Base-by-base conservation (phyloP, 352 stramenopile genomes). In the Phytopythium mirpurense region DNA sequence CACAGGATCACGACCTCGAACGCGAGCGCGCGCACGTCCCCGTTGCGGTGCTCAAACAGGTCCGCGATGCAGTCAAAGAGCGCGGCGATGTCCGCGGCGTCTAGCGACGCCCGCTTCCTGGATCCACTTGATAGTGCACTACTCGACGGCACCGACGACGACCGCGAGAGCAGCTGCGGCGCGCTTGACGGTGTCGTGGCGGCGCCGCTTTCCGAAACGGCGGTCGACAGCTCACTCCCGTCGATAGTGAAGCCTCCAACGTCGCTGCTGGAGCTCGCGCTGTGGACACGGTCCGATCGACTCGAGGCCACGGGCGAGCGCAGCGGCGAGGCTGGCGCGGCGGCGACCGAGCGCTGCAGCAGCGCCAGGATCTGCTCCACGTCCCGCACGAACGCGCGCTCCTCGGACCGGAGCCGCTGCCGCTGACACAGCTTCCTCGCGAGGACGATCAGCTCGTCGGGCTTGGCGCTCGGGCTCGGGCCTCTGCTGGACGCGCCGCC, bases 1-100 rank as follows among this genome's bases (percentile, higher is more conserved):
- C 82, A 88, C 1, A 91, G 55, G 40, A 86, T 77, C 27, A 88
- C 62, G 26, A 91, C 72, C 54, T 91, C 78, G 57, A 90, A 93
- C 15, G 76, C 80, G 29, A 93, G 32, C n/a, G 67, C 63, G 24
- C 84, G 76, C 12, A 91, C 75, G 10, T 87, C 76, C 2, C 63
- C 51, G 44, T 92, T 88, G 7, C 82, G 71, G 50, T 92, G 83
- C 19, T 70, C 63, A 52, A 93, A 87, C 35, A 95, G 56, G 21
- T 86, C 67, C 1, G 68, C 67, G 56, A 93, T 86, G 50, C 78
- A 86, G 45, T 87, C 64, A 18, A 90, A 54, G 18, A 90, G 59
- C n/a, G 78, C 59, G 44, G 80, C 68, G n/a, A 87, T 69, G 50
- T 86, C 74, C 23, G 59, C 26, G 8, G 48, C 19, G 26, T 42